Base-by-base conservation (phyloP, 2,329 filamentous ascomycete species). In the Aspergillus sp. region DNA sequence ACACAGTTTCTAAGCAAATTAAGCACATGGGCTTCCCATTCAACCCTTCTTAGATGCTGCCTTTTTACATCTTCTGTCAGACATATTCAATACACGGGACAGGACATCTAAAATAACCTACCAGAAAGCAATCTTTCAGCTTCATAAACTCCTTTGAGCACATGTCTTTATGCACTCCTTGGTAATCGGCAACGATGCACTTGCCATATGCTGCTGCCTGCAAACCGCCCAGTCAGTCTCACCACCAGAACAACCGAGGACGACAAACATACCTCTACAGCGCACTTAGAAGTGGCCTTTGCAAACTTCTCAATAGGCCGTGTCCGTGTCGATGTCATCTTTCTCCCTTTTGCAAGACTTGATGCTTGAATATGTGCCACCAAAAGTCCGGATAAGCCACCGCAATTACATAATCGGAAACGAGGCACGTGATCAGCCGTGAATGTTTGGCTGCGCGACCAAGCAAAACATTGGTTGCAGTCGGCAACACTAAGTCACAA, bases 181-280 rank as follows among this genome's bases (percentile, higher is more conserved):
- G 93, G 77, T 96, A 98, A 71, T 98, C 93, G 40, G 86, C 85
- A 51, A 93, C 84, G 63, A 99, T 87, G 73, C 95, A 99, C 80
- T 92, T 93, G 64, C 93, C 95, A 70, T 98, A 99, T 12, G 85
- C 80, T 3, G 91, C 82, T 52, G 91, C 89, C 93, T 98, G 62
- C 56, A 52, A 50, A 55, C 39, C 9, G 43, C 33, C 15, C 12
- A 37, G 21, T 49, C 56, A 31, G 46, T 51, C 37, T 33, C 31
- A 15, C 17, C 50, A 39, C 21, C 23, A 37, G 33, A 12, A 43
- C 40, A 12, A 14, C 23, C 41, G 17, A 33, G 8, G 39, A 31
- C 9, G 15, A 23, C 33, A 41, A 21, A 17, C 73, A 40, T 73
- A 89, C 87, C 79, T 90, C 86, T 51, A 79, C 75, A 7, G 85